Percentiles rank a stretch among this genome's conserved stretches.
phyloP scores from a whole-genome alignment of 139 green algal genomes.

The Coccomyxa sp. region DNA sequence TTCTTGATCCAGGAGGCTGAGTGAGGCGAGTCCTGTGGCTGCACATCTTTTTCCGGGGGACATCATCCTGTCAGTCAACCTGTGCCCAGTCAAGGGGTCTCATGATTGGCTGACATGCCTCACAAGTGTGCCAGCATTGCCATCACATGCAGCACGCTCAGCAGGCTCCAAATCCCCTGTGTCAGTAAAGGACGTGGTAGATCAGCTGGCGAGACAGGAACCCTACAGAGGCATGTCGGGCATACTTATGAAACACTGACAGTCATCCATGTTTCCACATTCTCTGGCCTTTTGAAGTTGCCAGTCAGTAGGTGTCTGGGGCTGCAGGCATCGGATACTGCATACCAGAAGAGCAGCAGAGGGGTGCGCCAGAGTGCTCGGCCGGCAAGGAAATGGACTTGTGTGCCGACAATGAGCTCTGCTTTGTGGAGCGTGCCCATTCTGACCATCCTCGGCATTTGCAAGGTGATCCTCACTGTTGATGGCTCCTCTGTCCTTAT shows the following conservation, averaged over 20 bases:
- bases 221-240: not conserved
- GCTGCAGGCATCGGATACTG: slow-evolving; percentile 4
- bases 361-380: not conserved
- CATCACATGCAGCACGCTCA: no score
- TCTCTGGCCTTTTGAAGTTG: no score
- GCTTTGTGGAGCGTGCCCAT: no score
- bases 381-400: not conserved
- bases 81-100: slow-evolving; percentile 9
- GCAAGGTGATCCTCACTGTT: no score
- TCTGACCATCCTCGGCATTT: no score
- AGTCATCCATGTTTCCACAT: no score
- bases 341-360: slow-evolving; percentile 15
- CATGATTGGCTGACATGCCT: slow-evolving; percentile 14
- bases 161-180: no score
- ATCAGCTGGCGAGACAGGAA: not conserved
- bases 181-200: not conserved
- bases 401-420: no score
- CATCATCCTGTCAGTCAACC: slow-evolving; percentile 13
- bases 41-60: slow-evolving; percentile 4
- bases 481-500: no score
- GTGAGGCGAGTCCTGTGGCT: not conserved
- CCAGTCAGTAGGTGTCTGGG: no score
- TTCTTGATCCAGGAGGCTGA: no score
- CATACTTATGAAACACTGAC: not conserved
- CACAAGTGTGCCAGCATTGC: not conserved